These are phyloP conservation scores for Syzygium oleosum DNA, from an alignment of 345 rosid species.

Conservation along the genomic window DNA sequence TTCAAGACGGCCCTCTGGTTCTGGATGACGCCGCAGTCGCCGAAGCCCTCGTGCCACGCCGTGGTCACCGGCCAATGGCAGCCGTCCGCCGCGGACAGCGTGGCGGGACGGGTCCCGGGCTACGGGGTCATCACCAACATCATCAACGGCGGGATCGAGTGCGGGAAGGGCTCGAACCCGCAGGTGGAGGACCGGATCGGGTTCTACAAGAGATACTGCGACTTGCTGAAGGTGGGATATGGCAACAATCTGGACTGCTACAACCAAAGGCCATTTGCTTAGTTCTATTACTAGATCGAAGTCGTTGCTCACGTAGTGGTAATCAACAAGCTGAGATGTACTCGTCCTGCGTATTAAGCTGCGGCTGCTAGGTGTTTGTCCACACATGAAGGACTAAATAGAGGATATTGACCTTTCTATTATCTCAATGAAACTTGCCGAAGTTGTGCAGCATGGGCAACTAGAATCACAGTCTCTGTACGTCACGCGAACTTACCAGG, in stretches of 20 bases:
- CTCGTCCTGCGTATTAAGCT: background rate
- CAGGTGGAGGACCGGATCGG: constrained; percentile 10
- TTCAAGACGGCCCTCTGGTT: constrained; percentile 18
- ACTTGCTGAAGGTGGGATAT: constrained; percentile 1
- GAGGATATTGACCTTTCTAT: background rate
- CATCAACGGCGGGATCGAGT: constrained; percentile 11
- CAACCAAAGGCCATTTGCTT: constrained; percentile 7
- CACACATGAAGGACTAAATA: background rate
- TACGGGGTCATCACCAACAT: constrained; percentile 13
- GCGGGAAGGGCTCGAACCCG: constrained; percentile 5
- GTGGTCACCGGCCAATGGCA: constrained; percentile 5
- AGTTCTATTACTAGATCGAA: background rate
- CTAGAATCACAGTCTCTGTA: background rate
- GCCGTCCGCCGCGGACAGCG: background rate
- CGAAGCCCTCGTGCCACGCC: constrained; percentile 14
- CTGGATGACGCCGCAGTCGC: constrained; percentile 10
- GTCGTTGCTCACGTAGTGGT: background rate
- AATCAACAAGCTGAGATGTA: background rate
- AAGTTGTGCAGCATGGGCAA: background rate
- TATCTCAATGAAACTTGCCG: background rate
- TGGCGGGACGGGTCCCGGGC: constrained; percentile 1
- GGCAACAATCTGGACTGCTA: constrained; percentile 8
- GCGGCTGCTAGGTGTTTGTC: background rate
- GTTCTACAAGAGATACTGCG: constrained; percentile 14
- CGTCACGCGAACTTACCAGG: background rate